Evolutionary conservation across 352 stramenopile genomes (phyloP), one percentile per base, ranked within the genome.

Genomic region (Pythium rhizo-oryzae): DNA sequence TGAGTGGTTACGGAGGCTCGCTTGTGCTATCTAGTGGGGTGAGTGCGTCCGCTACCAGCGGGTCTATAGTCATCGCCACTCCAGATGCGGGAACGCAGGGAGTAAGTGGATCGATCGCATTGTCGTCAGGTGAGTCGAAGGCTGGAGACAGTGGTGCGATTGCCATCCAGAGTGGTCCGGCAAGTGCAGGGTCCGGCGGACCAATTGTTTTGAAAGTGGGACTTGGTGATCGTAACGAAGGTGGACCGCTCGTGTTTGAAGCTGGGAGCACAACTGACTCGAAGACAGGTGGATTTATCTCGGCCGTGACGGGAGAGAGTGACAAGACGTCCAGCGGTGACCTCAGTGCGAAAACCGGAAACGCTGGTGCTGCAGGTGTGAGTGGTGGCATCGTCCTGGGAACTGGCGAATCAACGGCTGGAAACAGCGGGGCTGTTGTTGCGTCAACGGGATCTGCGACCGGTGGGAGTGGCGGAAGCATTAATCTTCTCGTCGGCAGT

Each of bases 191-290:
- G 7, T 75, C 80, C 53, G 83, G 79, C 18, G 88, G 88, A 43
- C 65, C 79, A 25, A 66, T 96, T 35, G 55, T 78, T 61, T 39
- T 90, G 1, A 57, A 65, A 53, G 83, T 90, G 59, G 89, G 89
- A n/a, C 62, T 70, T 47, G 91, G 92, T 43, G 79, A 96, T 67
- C 81, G 84, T 33, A 91, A 88, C 28, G 79, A 94, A 74, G 95
- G 95, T 39, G 93, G 92, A 8, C 61, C 85, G 11, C 67, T 98
- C 2, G 76, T 76, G 12, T 49, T 97, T n/a, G 71, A 82, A 62
- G 81, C 92, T 56, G 94, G 94, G 24, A 80, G 64, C 28, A 94
- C 84, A 15, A 75, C 71, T 4, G 86, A 93, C 51, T 81, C 80
- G 8, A 74, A 76, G 25, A 90, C 79, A 21, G 86, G 86, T 69